Evolutionary conservation across 176 grass and related monocot species (phyloP), one percentile per base, ranked within the genome.

Genomic region (Carex kokanica): DNA sequence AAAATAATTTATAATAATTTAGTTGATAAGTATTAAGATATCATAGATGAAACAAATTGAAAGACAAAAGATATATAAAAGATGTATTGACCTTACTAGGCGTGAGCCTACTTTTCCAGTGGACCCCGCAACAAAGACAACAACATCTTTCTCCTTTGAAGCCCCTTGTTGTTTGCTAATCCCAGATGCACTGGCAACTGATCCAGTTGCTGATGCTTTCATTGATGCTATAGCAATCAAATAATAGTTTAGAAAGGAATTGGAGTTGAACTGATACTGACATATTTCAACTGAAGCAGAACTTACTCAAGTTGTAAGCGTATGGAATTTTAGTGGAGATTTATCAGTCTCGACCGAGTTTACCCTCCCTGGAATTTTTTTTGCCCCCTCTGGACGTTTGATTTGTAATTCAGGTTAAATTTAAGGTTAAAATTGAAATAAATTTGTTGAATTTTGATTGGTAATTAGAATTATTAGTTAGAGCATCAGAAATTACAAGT

Each of bases 41-140:
- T 74, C 29, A 45, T 60, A 4, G 12, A 66, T 64, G 36, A 55
- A 70, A 34, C 23, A 66, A 25, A 52, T 12, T 52, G 1, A 18
- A 31, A 29, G 6, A 29, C n/a, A 34, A 38, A 0, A 3, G 13
- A 53, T 53, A 13, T 31, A 78, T 13, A 81, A 53, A 84, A 27
- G 10, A 36, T 36, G 8, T 63, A 74, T 45, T 8, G 34, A 86
- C 83, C 78, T 89, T 68, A 87, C 83, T 75, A 80, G 60, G 53
- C 85, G 89, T 8, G 85, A 90, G 65, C 89, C 89, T 61, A 90
- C 89, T 90, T 45, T 90, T 25, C 89, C 89, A 17, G 85, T 90
- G 32, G 89, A 84, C 71, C 89, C 89, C 11, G 89, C 85, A 78
- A 90, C 85, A 63, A 90, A 90, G 14, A 80, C 85, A 65, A 80